Base-by-base conservation (phyloP, 768 basidiomycete genomes). In the Tulasnella sp. region DNA sequence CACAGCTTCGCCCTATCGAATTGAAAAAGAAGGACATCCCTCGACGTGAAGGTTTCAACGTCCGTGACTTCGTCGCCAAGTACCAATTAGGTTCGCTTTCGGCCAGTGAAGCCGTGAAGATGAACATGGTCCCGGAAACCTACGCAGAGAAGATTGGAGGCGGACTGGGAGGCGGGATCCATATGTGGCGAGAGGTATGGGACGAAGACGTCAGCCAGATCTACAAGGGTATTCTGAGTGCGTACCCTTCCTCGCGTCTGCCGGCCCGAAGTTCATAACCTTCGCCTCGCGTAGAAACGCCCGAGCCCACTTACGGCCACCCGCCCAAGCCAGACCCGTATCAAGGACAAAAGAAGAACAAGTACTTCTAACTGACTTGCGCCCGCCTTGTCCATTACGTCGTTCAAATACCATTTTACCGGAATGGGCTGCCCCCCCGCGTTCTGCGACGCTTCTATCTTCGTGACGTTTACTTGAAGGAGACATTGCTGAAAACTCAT, bases 171-270 rank as follows among this genome's bases (percentile, higher is more conserved):
- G 85, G 84, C 17, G 90, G 85, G 5, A 80, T 74, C 4, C 82
- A 85, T 67, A 87, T 92, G 82, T 93, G 83, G 80, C 75, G 90
- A 65, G 80, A 79, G 62, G 73, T 81, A 37, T 92, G 88, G 87
- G 74, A 80, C 63, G 70, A 76, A 62, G 69, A 73, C 7, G 85
- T 88, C 12, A 72, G 73, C 19, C 74, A 73, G 63, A 80, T 91
- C 58, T 86, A 90, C 70, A 64, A 65, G 59, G 75, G 81, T 61
- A 69, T 82, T 32, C 70, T 90, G 59, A 74, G 89, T 85, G 65
- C 70, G 86, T 79, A 35, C 14, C 19, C 21, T 21, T 12, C 37
- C 45, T 34, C 29, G 27, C 23, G 12, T 19, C 27, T 62, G 49
- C 19, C 35, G 6, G 15, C 29, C 34, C 21, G 17, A 9, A 2